Evolutionary conservation across 1,139 yeast genomes (phyloP).

Genomic region (Sugiyamaella pinicola): DNA sequence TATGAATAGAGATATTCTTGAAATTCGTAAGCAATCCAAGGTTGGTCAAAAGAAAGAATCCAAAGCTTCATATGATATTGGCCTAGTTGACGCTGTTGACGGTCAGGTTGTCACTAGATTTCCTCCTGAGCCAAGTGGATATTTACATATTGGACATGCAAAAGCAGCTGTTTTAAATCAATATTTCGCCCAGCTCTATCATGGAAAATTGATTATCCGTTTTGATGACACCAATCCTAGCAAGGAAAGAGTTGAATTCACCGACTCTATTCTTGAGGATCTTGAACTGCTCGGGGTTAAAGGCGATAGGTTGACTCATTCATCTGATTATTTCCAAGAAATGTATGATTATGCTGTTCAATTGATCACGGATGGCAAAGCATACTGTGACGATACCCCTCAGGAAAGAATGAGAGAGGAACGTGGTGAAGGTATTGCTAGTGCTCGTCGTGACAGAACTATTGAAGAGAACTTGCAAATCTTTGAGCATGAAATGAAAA

Average conservation of each 20-base stretch:
- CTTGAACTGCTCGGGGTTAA: constrained; percentile 84
- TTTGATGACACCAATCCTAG: constrained; percentile 97
- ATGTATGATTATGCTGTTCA: constrained; percentile 85
- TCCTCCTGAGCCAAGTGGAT: constrained; percentile 94
- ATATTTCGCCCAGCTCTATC: constrained; percentile 90
- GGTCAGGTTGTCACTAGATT: constrained; percentile 97
- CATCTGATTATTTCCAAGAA: constrained; percentile 87
- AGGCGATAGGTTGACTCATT: constrained; percentile 82
- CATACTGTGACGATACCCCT: constrained; percentile 95
- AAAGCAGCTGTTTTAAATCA: constrained; percentile 95
- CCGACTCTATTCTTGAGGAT: constrained; percentile 90
- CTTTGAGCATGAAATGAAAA: constrained; percentile 87
- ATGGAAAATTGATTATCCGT: constrained; percentile 91
- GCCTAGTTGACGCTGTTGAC: constrained; percentile 82
- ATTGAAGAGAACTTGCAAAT: constrained; percentile 86
- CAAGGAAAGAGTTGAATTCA: constrained; percentile 90
- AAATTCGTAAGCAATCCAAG: constrained; percentile 70
- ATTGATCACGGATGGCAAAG: constrained; percentile 90
- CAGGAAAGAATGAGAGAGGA: constrained; percentile 95
- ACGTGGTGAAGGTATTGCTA: constrained; percentile 94
- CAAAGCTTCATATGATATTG: constrained; percentile 86
- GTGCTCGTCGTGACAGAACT: constrained; percentile 84
- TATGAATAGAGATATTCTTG: constrained; percentile 67
- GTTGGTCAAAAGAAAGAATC: constrained; percentile 54
- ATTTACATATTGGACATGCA: constrained; percentile 95